Evolutionary conservation across 2,329 filamentous ascomycete species (phyloP), one percentile per base, ranked within the genome.

Genomic region (Trichoderma asperellum): DNA sequence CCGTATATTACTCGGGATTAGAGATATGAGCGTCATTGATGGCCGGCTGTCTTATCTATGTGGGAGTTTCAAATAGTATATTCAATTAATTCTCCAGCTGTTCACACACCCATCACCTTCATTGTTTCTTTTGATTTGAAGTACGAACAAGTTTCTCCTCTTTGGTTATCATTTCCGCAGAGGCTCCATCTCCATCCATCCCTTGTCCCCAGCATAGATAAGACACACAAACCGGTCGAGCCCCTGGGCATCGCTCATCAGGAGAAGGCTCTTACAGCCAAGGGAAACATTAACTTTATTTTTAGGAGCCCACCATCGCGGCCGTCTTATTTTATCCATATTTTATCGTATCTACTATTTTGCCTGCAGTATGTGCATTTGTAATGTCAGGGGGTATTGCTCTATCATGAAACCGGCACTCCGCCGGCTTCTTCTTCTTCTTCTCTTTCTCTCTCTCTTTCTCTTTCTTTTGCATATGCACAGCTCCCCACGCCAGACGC

Each of bases 401-500:
- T 66, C 47, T 14, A 27, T 59, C 40, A 29, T 56, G 32, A 55
- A 43, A 53, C 56, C 35, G 52, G 52, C 35, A n/a, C 18, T 58
- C 63, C 35, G 32, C 68, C 68, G 34, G 49, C 47, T 21, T 40
- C 64, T 21, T 12, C 10, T 21, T 12, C 10, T 35, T 35, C 40
- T n/a, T 43, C 16, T 12, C 18, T 18, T 40, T 18, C 37, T 16
- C 18, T 8, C 18, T 43, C 40, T 43, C 40, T 43, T 10, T 43
- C 18, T 43, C 40, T 43, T 43, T 16, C 40, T 43, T 59, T 52
- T 59, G 59, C 47, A 69, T 59, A 35, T 58, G 35, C 32, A 58
- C 53, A 37, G 49, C 57, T 56, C 65, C 67, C 64, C 58, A 61
- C 69, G 58, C 69, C 59, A 70, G 60, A 70, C 58, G 43, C 65